phyloP scores from a whole-genome alignment of 2,329 filamentous ascomycete species.

The Phialocephala subalpina region DNA sequence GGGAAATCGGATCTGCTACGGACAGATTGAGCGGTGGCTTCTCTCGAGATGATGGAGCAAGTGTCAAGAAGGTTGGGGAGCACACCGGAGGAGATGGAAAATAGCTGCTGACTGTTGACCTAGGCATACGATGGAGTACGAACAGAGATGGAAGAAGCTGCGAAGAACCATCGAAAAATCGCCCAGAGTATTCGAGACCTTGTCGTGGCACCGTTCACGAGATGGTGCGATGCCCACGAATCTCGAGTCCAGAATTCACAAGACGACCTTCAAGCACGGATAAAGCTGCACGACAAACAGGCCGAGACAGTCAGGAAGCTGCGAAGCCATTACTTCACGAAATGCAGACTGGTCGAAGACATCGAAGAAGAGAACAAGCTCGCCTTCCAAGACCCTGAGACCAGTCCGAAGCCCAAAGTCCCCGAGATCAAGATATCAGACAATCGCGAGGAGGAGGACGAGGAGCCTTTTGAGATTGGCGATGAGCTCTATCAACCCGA shows the following conservation, averaged over 20 bases:
- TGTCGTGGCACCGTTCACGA: conserved; percentile 90
- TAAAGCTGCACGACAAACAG: conserved; percentile 94
- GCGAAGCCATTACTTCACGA: conserved; percentile 97
- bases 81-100: neutral
- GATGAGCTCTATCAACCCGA: conserved; percentile 87
- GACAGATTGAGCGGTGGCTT: conserved; percentile 89
- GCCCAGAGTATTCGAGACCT: conserved; percentile 95
- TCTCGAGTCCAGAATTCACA: conserved; percentile 91
- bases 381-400: conserved; percentile 88
- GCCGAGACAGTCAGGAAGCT: conserved; percentile 91
- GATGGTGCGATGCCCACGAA: conserved; percentile 97
- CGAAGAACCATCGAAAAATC: conserved; percentile 93
- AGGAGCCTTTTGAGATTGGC: conserved; percentile 87
- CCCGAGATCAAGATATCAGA: conserved; percentile 90
- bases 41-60: conserved; percentile 90
- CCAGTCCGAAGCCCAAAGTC: conserved; percentile 71
- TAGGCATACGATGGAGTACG: conserved; percentile 95
- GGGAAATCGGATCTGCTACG: conserved; percentile 81
- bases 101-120: conserved; percentile 33
- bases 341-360: conserved; percentile 94
- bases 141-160: conserved; percentile 89
- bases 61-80: conserved; percentile 87
- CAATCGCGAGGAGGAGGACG: conserved; percentile 71
- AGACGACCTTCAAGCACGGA: conserved; percentile 88
- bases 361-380: conserved; percentile 98